Base-by-base conservation (phyloP, 208 protist species). In the Crithidia fasciculata region DNA sequence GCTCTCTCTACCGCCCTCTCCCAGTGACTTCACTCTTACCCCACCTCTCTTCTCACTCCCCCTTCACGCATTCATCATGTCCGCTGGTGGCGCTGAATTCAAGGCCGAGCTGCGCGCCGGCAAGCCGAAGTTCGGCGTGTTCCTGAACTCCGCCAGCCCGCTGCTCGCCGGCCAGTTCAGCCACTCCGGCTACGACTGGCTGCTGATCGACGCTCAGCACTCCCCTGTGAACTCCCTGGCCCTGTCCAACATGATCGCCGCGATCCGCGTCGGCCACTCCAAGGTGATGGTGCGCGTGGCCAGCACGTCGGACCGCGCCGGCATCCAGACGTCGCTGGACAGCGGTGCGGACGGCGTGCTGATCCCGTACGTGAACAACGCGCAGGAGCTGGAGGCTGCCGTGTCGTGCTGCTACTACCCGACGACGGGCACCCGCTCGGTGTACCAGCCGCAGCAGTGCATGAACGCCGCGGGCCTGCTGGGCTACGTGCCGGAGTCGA, bases 121-220 rank as follows among this genome's bases (percentile, higher is more conserved):
- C 41, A 88, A 91, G 82, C 89, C 89, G 65, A 94, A 94, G 82
- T 91, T 94, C 55, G 89, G 89, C 53, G 70, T 94, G 53, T 93
- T 91, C 75, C 81, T 93, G 52, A 93, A 93, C 84, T 89, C 88
- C 40, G 81, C 86, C 57, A 86, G 64, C 73, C 82, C 85, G 62
- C 72, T 90, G 54, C 75, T 93, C 49, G 86, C 88, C 43, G 88
- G 86, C 41, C 88, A 93, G 86, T 93, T 93, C 81, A 89, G 78
- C 61, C 88, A 93, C 86, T 91, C 81, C 53, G 88, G 88, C 77
- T 91, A 93, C 69, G 88, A 91, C 86, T 93, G 88, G 88, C 84
- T 93, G 67, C 75, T 93, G 58, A 90, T 93, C 56, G 88, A 93
- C 61, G 76, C 82, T 12, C 88, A 93, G 78, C 88, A 93, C 81